phyloP scores from a whole-genome alignment of 345 rosid species.

The Linum tenue region DNA sequence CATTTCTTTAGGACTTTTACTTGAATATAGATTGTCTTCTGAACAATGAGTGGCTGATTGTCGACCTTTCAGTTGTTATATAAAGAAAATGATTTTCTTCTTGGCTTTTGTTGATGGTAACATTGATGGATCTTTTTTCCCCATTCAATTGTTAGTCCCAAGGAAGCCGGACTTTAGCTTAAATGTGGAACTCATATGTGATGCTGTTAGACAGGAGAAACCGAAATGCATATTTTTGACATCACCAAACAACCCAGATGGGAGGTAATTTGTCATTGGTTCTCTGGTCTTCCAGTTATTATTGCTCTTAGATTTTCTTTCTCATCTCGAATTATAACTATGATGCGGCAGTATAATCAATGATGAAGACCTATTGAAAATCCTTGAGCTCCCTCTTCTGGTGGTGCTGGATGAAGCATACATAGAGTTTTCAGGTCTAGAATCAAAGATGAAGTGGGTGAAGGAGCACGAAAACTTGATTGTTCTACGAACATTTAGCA shows the following conservation, averaged over 20 bases:
- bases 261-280: slow-evolving; percentile 29
- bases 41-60: background rate
- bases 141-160: slow-evolving; percentile 36
- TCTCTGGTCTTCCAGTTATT: background rate
- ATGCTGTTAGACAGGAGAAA: slow-evolving; percentile 52
- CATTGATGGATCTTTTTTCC: background rate
- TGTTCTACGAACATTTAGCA: slow-evolving; percentile 94
- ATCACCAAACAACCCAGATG: slow-evolving; percentile 96
- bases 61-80: background rate
- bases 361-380: slow-evolving; percentile 68
- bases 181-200: slow-evolving; percentile 64
- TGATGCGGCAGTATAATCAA: slow-evolving; percentile 44
- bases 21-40: no score
- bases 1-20: background rate
- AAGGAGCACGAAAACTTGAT: slow-evolving; percentile 82
- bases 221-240: slow-evolving; percentile 95
- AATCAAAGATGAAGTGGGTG: slow-evolving; percentile 90
- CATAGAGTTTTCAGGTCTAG: slow-evolving; percentile 73
- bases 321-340: background rate
- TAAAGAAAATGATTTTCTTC: background rate
- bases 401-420: slow-evolving; percentile 97
- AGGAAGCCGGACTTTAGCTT: slow-evolving; percentile 83
- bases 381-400: slow-evolving; percentile 70
- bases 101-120: background rate
- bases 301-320: background rate